phyloP scores from a whole-genome alignment of 202 grass and related monocot genomes.

The Carex arenaria region DNA sequence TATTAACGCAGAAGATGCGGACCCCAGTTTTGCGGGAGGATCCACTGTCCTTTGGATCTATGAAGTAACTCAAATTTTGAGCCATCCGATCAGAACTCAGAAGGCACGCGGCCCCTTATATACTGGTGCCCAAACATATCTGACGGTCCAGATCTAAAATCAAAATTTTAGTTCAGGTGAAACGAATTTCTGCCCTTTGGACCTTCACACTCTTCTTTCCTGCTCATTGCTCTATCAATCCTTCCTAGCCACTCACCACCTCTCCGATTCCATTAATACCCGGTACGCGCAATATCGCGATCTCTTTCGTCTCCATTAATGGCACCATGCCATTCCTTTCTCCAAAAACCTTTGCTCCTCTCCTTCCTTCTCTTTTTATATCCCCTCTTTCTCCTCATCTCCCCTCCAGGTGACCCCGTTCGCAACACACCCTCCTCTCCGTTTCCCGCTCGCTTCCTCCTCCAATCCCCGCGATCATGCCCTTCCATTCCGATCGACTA shows the following conservation, averaged over 20 bases:
- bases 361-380: not conserved
- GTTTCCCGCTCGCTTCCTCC: conserved; percentile 20
- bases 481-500: conserved; percentile 55
- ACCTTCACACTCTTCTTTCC: not conserved
- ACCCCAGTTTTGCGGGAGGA: too few species aligned
- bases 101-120: too few species aligned
- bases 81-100: too few species aligned
- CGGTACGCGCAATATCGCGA: too few species aligned
- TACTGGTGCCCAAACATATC: too few species aligned
- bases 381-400: conserved; percentile 22
- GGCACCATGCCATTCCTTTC: conserved; percentile 16
- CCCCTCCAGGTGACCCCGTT: not conserved
- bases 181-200: not conserved
- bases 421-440: not conserved
- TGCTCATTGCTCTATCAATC: not conserved
- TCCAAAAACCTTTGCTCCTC: not conserved
- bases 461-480: conserved; percentile 15
- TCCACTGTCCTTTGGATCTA: too few species aligned
- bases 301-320: conserved; percentile 12
- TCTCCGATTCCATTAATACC: not conserved
- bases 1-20: too few species aligned
- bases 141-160: too few species aligned
- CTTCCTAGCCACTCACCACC: not conserved
- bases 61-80: too few species aligned
- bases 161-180: too few species aligned